Conservation (phyloP, 768 basidiomycete species). For the Tulasnella sp. region DNA sequence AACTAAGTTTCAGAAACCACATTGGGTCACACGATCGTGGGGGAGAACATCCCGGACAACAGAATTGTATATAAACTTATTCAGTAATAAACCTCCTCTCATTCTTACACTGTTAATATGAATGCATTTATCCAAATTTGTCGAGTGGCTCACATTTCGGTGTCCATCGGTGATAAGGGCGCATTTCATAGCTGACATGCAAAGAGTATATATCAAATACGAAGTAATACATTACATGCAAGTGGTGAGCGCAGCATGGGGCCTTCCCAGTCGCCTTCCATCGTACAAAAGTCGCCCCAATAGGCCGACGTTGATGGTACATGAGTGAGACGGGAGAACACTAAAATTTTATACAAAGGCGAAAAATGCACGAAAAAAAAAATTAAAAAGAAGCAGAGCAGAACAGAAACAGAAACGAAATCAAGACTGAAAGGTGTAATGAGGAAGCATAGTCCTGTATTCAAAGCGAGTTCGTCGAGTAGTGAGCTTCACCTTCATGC, state of each 20-base stretch:
- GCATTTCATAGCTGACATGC: background rate
- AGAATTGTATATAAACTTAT: background rate
- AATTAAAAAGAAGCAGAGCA: background rate
- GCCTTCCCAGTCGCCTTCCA: background rate
- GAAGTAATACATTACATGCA: constrained; percentile 12
- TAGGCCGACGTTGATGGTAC: background rate
- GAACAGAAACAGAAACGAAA: background rate
- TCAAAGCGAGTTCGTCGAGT: constrained; percentile 6
- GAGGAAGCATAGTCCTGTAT: background rate
- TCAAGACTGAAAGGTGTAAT: background rate
- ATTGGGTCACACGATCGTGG: background rate
- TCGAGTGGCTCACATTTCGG: background rate
- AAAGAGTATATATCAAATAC: background rate
- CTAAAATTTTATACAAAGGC: background rate
- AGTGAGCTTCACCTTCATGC: background rate
- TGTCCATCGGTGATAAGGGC: background rate
- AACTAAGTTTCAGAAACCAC: background rate
- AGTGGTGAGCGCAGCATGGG: background rate
- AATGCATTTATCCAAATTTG: background rate
- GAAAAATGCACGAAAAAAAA: background rate
- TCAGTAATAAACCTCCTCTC: background rate
- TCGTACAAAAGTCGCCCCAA: background rate
- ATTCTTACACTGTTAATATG: background rate
- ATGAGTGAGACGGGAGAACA: background rate
- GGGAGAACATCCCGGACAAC: background rate